A percentile compares a stretch with the other conserved stretches of the same genome.
Conservation (phyloP, 2,329 filamentous ascomycete species). For the Xylaria sp. region DNA sequence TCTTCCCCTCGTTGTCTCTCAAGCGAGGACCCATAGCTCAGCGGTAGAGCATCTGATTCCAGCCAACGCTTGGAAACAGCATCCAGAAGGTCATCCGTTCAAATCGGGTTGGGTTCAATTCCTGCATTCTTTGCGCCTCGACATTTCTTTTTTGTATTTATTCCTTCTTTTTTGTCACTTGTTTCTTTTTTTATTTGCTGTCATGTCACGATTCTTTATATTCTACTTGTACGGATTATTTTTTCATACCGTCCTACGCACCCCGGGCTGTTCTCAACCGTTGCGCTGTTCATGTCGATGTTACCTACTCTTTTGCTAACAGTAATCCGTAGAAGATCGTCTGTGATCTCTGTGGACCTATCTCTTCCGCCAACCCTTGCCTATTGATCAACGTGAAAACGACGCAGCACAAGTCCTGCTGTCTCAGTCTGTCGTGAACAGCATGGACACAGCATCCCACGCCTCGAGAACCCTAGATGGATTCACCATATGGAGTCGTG, state of each 20-base stretch:
- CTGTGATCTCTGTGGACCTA: background rate
- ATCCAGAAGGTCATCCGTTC: background rate
- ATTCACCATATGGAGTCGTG: background rate
- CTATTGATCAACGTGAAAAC: background rate
- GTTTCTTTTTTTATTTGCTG: too few relatives aligned
- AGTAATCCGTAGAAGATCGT: too few relatives aligned
- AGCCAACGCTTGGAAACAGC: background rate
- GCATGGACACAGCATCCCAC: background rate
- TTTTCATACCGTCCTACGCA: too few relatives aligned
- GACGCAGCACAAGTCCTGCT: background rate
- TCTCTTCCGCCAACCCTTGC: too few relatives aligned
- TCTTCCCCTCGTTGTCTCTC: too few relatives aligned
- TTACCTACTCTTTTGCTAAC: background rate
- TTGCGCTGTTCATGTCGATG: too few relatives aligned
- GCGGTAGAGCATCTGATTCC: constrained; percentile 1
- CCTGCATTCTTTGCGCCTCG: background rate
- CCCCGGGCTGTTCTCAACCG: too few relatives aligned
- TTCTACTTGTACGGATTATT: too few relatives aligned
- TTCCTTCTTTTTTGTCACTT: too few relatives aligned
- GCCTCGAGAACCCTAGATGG: background rate
- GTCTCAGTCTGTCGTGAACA: background rate
- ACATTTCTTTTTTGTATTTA: background rate
- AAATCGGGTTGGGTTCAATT: constrained; percentile 1
- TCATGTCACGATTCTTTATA: too few relatives aligned
- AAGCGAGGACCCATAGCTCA: background rate